Evolutionary conservation across 2,329 filamentous ascomycete genomes (phyloP).

Genomic region (Neopestalotiopsis sp.): DNA sequence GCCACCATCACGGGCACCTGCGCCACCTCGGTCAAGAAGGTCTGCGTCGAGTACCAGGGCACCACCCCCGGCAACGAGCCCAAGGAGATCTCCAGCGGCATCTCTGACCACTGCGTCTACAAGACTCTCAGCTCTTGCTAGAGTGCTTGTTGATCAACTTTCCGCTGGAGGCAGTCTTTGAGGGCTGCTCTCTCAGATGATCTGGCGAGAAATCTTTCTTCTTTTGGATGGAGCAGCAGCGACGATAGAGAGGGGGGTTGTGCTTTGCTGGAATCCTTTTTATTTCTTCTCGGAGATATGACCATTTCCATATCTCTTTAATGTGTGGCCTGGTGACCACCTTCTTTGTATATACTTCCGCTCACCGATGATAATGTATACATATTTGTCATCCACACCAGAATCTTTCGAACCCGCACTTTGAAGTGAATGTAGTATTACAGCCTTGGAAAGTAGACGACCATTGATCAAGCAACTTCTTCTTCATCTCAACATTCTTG

Average conservation of each 20-base stretch:
- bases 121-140: constrained; percentile 18
- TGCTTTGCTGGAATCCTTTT: background rate
- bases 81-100: constrained; percentile 24
- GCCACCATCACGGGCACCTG: constrained; percentile 29
- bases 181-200: background rate
- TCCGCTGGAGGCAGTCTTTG: background rate
- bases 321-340: constrained; percentile 4
- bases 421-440: background rate
- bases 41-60: constrained; percentile 28
- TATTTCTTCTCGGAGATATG: background rate
- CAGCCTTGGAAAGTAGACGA: no score
- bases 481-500: no score
- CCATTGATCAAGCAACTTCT: no score
- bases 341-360: constrained; percentile 4
- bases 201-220: background rate
- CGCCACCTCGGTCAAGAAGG: constrained; percentile 26
- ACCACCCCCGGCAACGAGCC: constrained; percentile 29
- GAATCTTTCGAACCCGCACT: background rate
- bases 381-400: background rate
- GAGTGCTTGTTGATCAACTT: background rate
- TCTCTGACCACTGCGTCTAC: constrained; percentile 26
- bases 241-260: background rate
- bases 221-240: background rate
- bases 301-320: background rate
- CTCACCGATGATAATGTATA: constrained; percentile 7